Conservation (phyloP, 352 stramenopile species). For the Plasmopara halstedii region DNA sequence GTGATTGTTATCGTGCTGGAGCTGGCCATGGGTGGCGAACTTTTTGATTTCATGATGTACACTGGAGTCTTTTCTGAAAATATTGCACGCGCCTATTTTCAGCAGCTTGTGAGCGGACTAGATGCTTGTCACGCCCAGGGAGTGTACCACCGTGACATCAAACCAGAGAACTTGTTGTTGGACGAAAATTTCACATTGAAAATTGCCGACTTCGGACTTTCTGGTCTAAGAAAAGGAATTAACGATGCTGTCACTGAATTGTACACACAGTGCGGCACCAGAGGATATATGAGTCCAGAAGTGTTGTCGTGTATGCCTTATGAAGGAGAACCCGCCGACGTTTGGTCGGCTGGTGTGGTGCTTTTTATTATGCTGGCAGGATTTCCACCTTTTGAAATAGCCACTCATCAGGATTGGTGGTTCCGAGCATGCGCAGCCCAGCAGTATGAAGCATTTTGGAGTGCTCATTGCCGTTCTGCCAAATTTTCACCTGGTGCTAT, state of each 20-base stretch:
- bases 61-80: slow-evolving; percentile 84
- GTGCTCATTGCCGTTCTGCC: slow-evolving; percentile 56
- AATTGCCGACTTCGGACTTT: slow-evolving; percentile 95
- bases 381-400: slow-evolving; percentile 89
- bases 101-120: slow-evolving; percentile 75
- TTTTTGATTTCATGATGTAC: slow-evolving; percentile 93
- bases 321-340: slow-evolving; percentile 81
- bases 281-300: slow-evolving; percentile 91
- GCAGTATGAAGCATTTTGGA: slow-evolving; percentile 78
- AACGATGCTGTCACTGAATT: slow-evolving; percentile 56
- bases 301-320: slow-evolving; percentile 80
- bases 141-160: slow-evolving; percentile 91
- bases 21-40: slow-evolving; percentile 77
- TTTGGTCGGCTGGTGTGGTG: slow-evolving; percentile 90
- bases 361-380: slow-evolving; percentile 92
- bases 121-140: slow-evolving; percentile 73
- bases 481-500: slow-evolving; percentile 68
- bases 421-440: slow-evolving; percentile 67
- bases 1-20: slow-evolving; percentile 88
- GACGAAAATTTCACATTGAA: slow-evolving; percentile 84
- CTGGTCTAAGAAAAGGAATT: slow-evolving; percentile 68
- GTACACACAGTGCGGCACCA: slow-evolving; percentile 86
- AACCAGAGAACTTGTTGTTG: slow-evolving; percentile 90
- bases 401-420: slow-evolving; percentile 86
- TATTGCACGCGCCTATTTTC: slow-evolving; percentile 83